Evolutionary conservation across 768 basidiomycete genomes (phyloP).

Genomic region (Sporobolomyces pararoseus): DNA sequence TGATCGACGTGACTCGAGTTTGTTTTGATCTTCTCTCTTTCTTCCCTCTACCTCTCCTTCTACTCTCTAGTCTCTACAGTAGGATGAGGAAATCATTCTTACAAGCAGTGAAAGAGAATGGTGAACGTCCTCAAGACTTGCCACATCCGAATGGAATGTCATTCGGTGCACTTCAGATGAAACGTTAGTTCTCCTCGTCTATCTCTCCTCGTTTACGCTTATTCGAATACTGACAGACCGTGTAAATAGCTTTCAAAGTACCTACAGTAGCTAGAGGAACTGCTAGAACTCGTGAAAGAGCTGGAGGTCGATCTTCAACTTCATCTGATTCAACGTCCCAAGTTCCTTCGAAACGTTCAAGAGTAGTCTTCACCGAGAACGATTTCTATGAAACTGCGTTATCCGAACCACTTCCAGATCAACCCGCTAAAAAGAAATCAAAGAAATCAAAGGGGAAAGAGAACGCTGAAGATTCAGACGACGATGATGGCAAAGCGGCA

Average conservation of each 20-base stretch:
- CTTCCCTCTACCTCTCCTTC: neutral
- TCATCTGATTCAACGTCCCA: neutral
- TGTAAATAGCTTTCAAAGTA: constrained; percentile 47
- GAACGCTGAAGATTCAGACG: constrained; percentile 25
- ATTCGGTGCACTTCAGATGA: constrained; percentile 47
- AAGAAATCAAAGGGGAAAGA: constrained; percentile 66
- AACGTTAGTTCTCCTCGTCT: constrained; percentile 33
- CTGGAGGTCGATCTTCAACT: constrained; percentile 37
- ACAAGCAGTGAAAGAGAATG: constrained; percentile 5
- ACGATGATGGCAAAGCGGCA: constrained; percentile 46
- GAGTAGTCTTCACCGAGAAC: constrained; percentile 42
- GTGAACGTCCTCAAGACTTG: neutral
- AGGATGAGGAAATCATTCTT: constrained; percentile 32
- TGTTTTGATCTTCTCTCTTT: constrained; percentile 2
- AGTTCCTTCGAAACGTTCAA: constrained; percentile 12
- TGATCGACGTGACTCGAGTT: neutral
- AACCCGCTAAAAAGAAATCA: constrained; percentile 58
- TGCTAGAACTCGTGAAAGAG: constrained; percentile 36
- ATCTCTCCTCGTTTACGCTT: neutral
- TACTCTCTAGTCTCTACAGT: neutral
- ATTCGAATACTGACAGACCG: constrained; percentile 11
- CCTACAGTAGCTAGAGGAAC: constrained; percentile 38
- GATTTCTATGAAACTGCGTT: constrained; percentile 50
- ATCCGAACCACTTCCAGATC: constrained; percentile 55
- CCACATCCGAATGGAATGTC: constrained; percentile 46